Conservation (phyloP, 352 stramenopile genomes). For the Phytophthora nicotianae region DNA sequence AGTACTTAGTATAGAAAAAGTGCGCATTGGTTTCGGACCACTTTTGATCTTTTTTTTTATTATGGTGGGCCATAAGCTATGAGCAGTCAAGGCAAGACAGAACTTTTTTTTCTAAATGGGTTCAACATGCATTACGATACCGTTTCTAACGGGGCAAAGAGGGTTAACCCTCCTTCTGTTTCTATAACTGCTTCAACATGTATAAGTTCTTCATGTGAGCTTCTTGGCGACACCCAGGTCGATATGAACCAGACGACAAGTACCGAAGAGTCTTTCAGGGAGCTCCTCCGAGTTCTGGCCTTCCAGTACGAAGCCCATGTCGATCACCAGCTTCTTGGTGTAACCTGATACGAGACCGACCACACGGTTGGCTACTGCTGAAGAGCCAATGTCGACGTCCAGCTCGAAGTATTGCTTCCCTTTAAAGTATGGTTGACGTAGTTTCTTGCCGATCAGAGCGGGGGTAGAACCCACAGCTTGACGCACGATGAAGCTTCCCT, state of each 20-base stretch:
- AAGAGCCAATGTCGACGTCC: slow-evolving; percentile 76
- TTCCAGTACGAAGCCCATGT: slow-evolving; percentile 83
- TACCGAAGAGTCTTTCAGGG: slow-evolving; percentile 74
- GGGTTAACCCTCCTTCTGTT: slow-evolving; percentile 16
- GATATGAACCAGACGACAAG: slow-evolving; percentile 61
- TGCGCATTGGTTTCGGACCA: no score
- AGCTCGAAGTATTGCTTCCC: slow-evolving; percentile 80
- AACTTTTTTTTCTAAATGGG: no score
- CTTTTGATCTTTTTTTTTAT: no score
- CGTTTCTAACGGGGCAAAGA: slow-evolving; percentile 12
- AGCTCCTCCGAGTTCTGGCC: slow-evolving; percentile 68
- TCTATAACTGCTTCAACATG: slow-evolving; percentile 25
- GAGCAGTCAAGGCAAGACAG: no score
- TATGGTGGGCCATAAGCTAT: no score
- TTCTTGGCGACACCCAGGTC: slow-evolving; percentile 57
- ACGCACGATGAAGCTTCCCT: slow-evolving; percentile 81
- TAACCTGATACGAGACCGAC: slow-evolving; percentile 73
- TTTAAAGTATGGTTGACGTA: slow-evolving; percentile 65
- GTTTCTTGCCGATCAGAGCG: slow-evolving; percentile 77
- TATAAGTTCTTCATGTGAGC: slow-evolving; percentile 24
- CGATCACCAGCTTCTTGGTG: slow-evolving; percentile 83
- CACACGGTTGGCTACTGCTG: slow-evolving; percentile 76
- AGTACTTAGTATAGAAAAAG: no score
- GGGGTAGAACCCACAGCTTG: slow-evolving; percentile 78
- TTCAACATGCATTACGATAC: slow-evolving; percentile 26